These are phyloP conservation scores for Yamadazyma kitorensis DNA, from an alignment of 805 yeast genomes.

Conservation along the genomic window DNA sequence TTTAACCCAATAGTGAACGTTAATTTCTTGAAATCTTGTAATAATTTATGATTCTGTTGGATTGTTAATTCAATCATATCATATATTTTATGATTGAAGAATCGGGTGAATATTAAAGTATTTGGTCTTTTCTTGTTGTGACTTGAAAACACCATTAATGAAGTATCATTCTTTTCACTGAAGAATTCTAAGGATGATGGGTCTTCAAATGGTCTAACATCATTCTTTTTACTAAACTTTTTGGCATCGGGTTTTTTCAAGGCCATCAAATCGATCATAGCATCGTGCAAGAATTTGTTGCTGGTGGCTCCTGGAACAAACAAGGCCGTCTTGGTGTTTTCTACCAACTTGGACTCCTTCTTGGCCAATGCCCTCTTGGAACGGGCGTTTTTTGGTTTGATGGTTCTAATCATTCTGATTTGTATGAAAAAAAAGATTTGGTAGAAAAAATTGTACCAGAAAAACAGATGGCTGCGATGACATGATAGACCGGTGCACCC, in stretches of 20 bases:
- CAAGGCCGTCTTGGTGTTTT: slow-evolving; percentile 84
- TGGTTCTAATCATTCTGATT: slow-evolving; percentile 32
- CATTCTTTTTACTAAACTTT: slow-evolving; percentile 85
- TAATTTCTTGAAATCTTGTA: slow-evolving; percentile 73
- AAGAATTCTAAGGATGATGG: slow-evolving; percentile 81
- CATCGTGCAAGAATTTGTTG: slow-evolving; percentile 78
- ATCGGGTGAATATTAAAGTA: slow-evolving; percentile 81
- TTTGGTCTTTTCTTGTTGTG: slow-evolving; percentile 91
- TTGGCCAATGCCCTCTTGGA: slow-evolving; percentile 91
- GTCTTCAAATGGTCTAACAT: slow-evolving; percentile 91
- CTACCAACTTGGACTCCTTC: slow-evolving; percentile 83
- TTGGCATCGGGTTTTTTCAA: slow-evolving; percentile 88
- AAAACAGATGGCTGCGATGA: no score
- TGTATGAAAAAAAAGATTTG: neutral
- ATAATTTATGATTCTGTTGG: slow-evolving; percentile 60
- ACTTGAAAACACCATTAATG: slow-evolving; percentile 75
- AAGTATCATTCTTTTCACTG: slow-evolving; percentile 90
- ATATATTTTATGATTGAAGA: slow-evolving; percentile 84
- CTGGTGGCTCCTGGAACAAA: slow-evolving; percentile 88
- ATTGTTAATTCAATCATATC: slow-evolving; percentile 92
- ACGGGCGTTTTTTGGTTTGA: slow-evolving; percentile 90
- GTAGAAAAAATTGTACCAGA: no score
- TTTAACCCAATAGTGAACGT: slow-evolving; percentile 88
- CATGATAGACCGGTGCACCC: slow-evolving; percentile 1
- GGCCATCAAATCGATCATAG: slow-evolving; percentile 83